Percentiles rank a stretch among this genome's conserved stretches.
Evolutionary conservation across 305 asterid genomes (phyloP).

Genomic region (Rubia tinctorum): DNA sequence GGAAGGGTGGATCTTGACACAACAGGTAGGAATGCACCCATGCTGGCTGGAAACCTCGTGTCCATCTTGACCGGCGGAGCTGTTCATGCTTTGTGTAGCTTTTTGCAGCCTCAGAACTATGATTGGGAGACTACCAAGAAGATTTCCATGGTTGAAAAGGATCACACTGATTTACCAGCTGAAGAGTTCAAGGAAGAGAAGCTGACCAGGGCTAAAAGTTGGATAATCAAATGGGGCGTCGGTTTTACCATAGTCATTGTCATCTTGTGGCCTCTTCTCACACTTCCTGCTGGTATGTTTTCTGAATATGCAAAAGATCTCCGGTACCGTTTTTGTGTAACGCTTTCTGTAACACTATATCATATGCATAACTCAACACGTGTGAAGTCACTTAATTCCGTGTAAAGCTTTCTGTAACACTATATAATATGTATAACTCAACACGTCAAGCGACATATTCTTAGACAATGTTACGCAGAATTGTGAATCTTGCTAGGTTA

Average conservation of each 20-base stretch:
- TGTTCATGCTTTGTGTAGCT: slow-evolving; percentile 67
- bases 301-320: background rate
- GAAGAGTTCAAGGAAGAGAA: slow-evolving; percentile 76
- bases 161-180: slow-evolving; percentile 40
- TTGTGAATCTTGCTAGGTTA: background rate
- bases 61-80: slow-evolving; percentile 78
- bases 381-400: no score
- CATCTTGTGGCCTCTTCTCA: slow-evolving; percentile 75
- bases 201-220: slow-evolving; percentile 53
- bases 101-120: slow-evolving; percentile 68
- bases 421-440: no score
- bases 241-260: slow-evolving; percentile 66
- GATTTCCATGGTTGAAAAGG: slow-evolving; percentile 84
- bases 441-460: no score
- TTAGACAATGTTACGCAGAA: no score
- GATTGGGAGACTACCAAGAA: slow-evolving; percentile 80
- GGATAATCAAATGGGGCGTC: slow-evolving; percentile 90
- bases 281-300: slow-evolving; percentile 73
- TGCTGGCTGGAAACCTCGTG: slow-evolving; percentile 90
- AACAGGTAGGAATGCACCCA: slow-evolving; percentile 88
- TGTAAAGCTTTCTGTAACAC: no score
- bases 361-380: background rate
- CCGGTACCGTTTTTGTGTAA: no score
- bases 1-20: slow-evolving; percentile 84
- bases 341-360: no score